Evolutionary conservation across 2,329 filamentous ascomycete genomes (phyloP).

Genomic region (Penicillium sp.): DNA sequence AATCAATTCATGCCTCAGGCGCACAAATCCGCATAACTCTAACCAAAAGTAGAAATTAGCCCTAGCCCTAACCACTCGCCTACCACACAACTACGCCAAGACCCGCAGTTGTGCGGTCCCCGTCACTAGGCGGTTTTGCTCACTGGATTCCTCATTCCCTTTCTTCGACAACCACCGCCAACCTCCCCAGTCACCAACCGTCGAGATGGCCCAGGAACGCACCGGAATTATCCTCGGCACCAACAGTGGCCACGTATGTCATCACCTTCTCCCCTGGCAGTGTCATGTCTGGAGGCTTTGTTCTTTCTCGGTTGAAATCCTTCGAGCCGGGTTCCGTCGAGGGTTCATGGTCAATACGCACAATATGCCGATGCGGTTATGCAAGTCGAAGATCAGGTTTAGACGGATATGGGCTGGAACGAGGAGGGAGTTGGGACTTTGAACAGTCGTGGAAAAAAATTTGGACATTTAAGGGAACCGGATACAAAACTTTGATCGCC

Average conservation of each 20-base stretch:
- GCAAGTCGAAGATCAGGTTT: neutral
- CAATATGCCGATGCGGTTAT: neutral
- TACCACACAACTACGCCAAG: conserved; percentile 36
- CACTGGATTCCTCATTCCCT: conserved; percentile 25
- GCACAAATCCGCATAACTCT: neutral
- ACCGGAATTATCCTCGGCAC: conserved; percentile 56
- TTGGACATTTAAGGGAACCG: conserved; percentile 4
- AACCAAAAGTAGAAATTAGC: conserved; percentile 23
- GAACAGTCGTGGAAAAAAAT: conserved; percentile 4
- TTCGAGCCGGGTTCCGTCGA: conserved; percentile 16
- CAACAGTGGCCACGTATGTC: conserved; percentile 63
- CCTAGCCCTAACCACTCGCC: conserved; percentile 40
- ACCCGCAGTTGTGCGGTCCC: conserved; percentile 26
- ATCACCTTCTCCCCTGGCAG: conserved; percentile 13
- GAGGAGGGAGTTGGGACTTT: neutral
- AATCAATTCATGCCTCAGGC: neutral
- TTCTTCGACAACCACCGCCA: conserved; percentile 34
- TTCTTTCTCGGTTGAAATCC: conserved; percentile 12
- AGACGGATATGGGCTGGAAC: neutral
- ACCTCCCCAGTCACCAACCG: conserved; percentile 34
- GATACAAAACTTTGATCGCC: neutral
- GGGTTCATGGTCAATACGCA: conserved; percentile 3
- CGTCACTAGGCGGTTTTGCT: conserved; percentile 24
- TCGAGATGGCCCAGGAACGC: conserved; percentile 49
- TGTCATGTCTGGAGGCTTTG: conserved; percentile 11